Percentiles rank a stretch among this genome's conserved stretches.
These are phyloP conservation scores for Yamadazyma blattariae DNA, from an alignment of 1,139 yeast genomes.

Conservation along the genomic window DNA sequence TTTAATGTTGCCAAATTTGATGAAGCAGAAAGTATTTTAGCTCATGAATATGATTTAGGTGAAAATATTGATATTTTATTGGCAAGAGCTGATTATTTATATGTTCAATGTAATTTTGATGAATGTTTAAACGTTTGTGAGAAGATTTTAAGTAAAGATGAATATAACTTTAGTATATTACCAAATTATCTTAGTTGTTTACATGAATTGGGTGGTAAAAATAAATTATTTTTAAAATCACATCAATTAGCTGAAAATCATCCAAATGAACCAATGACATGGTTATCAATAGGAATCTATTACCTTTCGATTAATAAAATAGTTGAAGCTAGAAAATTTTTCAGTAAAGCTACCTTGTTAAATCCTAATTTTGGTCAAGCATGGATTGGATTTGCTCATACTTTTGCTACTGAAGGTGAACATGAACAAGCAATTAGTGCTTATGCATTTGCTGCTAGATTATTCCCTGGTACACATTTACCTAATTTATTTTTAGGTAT, in stretches of 20 bases:
- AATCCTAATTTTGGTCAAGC: slow-evolving; percentile 94
- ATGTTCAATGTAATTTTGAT: slow-evolving; percentile 76
- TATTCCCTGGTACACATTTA: slow-evolving; percentile 91
- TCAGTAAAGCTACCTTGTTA: slow-evolving; percentile 84
- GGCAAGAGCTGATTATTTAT: slow-evolving; percentile 69
- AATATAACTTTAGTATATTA: slow-evolving; percentile 66
- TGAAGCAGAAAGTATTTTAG: slow-evolving; percentile 65
- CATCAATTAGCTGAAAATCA: slow-evolving; percentile 86
- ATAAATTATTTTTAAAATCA: slow-evolving; percentile 74
- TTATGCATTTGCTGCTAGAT: slow-evolving; percentile 90
- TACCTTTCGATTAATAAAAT: slow-evolving; percentile 74
- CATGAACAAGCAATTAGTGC: slow-evolving; percentile 98
- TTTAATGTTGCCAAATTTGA: slow-evolving; percentile 55
- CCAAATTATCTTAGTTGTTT: slow-evolving; percentile 84
- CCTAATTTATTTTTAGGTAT: slow-evolving; percentile 91
- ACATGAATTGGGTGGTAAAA: slow-evolving; percentile 80
- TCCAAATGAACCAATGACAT: slow-evolving; percentile 80
- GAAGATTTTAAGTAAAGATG: slow-evolving; percentile 57
- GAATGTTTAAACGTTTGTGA: slow-evolving; percentile 79
- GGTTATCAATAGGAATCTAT: slow-evolving; percentile 92
- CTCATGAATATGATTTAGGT: slow-evolving; percentile 68
- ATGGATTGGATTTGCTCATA: slow-evolving; percentile 98
- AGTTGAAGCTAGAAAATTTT: slow-evolving; percentile 81
- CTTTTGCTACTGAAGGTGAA: slow-evolving; percentile 96
- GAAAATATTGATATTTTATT: slow-evolving; percentile 68